Conservation (phyloP, 192 early-diverging fungal genomes). For the Backusella australiensis region DNA sequence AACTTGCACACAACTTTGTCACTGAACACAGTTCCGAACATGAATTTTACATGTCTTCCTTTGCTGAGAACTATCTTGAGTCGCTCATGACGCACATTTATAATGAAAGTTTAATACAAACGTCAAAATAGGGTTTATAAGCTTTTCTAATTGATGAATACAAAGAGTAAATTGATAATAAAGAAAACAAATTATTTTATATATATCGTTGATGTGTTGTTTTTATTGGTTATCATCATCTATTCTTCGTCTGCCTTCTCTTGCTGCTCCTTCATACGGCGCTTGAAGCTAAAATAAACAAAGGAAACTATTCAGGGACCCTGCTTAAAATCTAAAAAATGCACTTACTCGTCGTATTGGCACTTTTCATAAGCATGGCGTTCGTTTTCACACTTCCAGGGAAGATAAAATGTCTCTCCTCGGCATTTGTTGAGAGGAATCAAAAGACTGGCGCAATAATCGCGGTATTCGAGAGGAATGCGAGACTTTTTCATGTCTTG, state of each 20-base stretch:
- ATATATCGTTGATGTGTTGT: neutral
- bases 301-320: neutral
- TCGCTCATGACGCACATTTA: slow-evolving; percentile 36
- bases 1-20: slow-evolving; percentile 79
- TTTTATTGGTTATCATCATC: slow-evolving; percentile 5
- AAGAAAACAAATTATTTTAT: neutral
- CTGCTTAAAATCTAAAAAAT: neutral
- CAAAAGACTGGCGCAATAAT: slow-evolving; percentile 92
- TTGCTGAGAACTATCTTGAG: slow-evolving; percentile 65
- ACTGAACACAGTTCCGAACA: slow-evolving; percentile 66
- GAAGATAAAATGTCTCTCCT: slow-evolving; percentile 77
- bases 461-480: slow-evolving; percentile 85
- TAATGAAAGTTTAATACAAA: neutral
- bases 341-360: slow-evolving; percentile 89
- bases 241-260: slow-evolving; percentile 31
- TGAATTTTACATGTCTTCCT: slow-evolving; percentile 81
- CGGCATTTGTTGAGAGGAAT: slow-evolving; percentile 93
- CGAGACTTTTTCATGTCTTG: slow-evolving; percentile 81
- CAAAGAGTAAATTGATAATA: neutral
- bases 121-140: neutral
- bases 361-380: slow-evolving; percentile 90
- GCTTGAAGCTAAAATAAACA: slow-evolving; percentile 30
- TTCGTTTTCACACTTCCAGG: slow-evolving; percentile 93
- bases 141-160: neutral
- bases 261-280: slow-evolving; percentile 35